Evolutionary conservation across 2,329 filamentous ascomycete species (phyloP).

Genomic region (Colletotrichum destructivum): DNA sequence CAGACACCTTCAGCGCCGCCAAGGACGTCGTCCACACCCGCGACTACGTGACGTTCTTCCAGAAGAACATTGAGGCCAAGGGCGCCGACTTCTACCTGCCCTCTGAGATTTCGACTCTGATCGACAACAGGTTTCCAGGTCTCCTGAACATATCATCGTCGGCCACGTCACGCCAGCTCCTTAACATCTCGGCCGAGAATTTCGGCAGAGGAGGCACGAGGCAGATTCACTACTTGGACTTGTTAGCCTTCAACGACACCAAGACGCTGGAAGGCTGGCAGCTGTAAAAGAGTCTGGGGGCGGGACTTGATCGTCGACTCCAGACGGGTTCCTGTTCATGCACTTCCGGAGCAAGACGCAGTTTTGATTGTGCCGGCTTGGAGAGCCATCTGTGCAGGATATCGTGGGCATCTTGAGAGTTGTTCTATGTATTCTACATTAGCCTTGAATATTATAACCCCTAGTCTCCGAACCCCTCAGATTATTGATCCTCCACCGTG

Average conservation of each 20-base stretch:
- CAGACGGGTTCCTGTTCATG: too few species aligned
- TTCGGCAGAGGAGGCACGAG: constrained; percentile 24
- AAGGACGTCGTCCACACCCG: constrained; percentile 24
- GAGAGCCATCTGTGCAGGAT: too few species aligned
- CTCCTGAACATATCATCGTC: constrained; percentile 27
- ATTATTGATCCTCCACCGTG: too few species aligned
- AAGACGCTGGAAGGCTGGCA: constrained; percentile 14
- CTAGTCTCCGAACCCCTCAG: too few species aligned
- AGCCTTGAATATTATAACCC: too few species aligned
- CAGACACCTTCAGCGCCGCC: constrained; percentile 7
- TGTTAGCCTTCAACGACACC: constrained; percentile 15
- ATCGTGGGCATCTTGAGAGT: too few species aligned
- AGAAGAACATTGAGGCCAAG: constrained; percentile 33
- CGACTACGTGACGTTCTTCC: constrained; percentile 30
- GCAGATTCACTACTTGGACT: constrained; percentile 19
- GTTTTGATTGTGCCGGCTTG: too few species aligned
- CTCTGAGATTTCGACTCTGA: constrained; percentile 9
- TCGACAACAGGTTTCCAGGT: constrained; percentile 22
- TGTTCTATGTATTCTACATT: too few species aligned
- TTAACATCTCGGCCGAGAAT: constrained; percentile 33
- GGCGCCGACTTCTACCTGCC: constrained; percentile 26
- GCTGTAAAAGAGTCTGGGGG: constrained; percentile 6
- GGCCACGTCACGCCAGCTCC: constrained; percentile 18
- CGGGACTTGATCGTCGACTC: too few species aligned
- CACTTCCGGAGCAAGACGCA: too few species aligned